Percentiles rank a stretch among this genome's conserved stretches.
Evolutionary conservation across 345 rosid species (phyloP).

Genomic region (Abelmoschus esculentus): DNA sequence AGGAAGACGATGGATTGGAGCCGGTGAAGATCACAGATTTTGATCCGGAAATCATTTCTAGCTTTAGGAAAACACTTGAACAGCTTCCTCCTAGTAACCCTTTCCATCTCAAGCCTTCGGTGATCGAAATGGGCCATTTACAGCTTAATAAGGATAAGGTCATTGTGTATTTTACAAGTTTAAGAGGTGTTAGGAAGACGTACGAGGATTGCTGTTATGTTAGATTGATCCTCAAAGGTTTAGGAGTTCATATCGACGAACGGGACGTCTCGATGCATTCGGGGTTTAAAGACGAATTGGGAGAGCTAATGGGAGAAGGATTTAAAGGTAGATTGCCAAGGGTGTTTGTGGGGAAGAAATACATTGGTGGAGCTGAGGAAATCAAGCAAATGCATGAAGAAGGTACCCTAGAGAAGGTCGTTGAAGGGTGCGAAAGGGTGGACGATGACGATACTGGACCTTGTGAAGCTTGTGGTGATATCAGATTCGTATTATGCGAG

Average conservation of each 20-base stretch:
- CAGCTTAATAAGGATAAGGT: slow-evolving; percentile 36
- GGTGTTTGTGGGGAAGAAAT: slow-evolving; percentile 64
- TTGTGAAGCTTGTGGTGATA: slow-evolving; percentile 83
- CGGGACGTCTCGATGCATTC: slow-evolving; percentile 89
- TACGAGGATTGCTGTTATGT: slow-evolving; percentile 75
- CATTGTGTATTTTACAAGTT: slow-evolving; percentile 65
- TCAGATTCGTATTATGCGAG: slow-evolving; percentile 61
- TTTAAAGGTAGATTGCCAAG: slow-evolving; percentile 44
- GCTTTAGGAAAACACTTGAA: slow-evolving; percentile 50
- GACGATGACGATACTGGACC: slow-evolving; percentile 31
- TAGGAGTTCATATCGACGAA: slow-evolving; percentile 56
- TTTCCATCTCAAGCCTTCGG: slow-evolving; percentile 34
- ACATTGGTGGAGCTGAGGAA: slow-evolving; percentile 79
- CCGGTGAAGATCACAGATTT: slow-evolving; percentile 28
- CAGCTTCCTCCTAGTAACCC: slow-evolving; percentile 55
- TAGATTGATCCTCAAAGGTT: slow-evolving; percentile 46
- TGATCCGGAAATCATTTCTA: slow-evolving; percentile 55
- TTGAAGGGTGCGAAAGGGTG: slow-evolving; percentile 48
- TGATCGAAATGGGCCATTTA: slow-evolving; percentile 19
- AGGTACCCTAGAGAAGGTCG: slow-evolving; percentile 59
- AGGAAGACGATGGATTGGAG: slow-evolving; percentile 29
- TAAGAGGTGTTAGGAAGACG: slow-evolving; percentile 83
- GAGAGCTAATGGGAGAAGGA: slow-evolving; percentile 40
- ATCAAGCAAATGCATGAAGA: slow-evolving; percentile 65
- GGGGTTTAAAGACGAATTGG: slow-evolving; percentile 72